Percentiles rank a stretch among this genome's conserved stretches.
These are phyloP conservation scores for Fusarium buharicum DNA, from an alignment of 2,329 filamentous ascomycete species.

Conservation along the genomic window DNA sequence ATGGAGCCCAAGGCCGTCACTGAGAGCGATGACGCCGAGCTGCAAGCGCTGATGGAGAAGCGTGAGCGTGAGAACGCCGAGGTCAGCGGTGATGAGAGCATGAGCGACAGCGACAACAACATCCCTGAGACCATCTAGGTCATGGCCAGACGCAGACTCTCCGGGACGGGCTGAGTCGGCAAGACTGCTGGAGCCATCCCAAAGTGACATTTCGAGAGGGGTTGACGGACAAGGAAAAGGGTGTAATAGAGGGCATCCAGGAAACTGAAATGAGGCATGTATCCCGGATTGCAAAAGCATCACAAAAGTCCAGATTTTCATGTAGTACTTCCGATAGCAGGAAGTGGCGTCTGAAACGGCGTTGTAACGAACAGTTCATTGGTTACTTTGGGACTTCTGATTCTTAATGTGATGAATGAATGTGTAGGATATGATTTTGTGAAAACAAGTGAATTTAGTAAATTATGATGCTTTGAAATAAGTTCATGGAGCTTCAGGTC, in stretches of 20 bases:
- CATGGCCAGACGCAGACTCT: conserved; percentile 29
- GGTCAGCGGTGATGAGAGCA: conserved; percentile 96
- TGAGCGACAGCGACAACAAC: conserved; percentile 94
- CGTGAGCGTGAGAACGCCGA: conserved; percentile 97
- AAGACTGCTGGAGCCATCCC: conserved; percentile 33
- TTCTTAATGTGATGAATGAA: neutral
- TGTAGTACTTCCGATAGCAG: conserved; percentile 45
- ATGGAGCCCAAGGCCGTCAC: conserved; percentile 99
- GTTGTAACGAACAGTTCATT: conserved; percentile 43
- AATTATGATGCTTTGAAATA: neutral
- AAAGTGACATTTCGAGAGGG: conserved; percentile 24
- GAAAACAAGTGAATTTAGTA: neutral
- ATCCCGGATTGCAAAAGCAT: conserved; percentile 40
- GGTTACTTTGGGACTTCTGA: conserved; percentile 13
- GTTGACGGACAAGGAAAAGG: conserved; percentile 43
- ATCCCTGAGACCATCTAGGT: conserved; percentile 55
- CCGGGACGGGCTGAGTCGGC: conserved; percentile 29
- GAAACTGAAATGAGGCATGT: conserved; percentile 37
- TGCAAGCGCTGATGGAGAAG: conserved; percentile 99
- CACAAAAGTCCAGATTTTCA: conserved; percentile 45
- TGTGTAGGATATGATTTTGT: neutral
- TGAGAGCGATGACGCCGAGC: conserved; percentile 95
- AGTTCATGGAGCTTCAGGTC: neutral
- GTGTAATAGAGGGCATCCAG: conserved; percentile 44
- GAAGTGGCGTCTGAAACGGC: conserved; percentile 46